Percentiles rank a stretch among this genome's conserved stretches.
Evolutionary conservation across 208 protist species (phyloP).

Genomic region (Crithidia bombi): DNA sequence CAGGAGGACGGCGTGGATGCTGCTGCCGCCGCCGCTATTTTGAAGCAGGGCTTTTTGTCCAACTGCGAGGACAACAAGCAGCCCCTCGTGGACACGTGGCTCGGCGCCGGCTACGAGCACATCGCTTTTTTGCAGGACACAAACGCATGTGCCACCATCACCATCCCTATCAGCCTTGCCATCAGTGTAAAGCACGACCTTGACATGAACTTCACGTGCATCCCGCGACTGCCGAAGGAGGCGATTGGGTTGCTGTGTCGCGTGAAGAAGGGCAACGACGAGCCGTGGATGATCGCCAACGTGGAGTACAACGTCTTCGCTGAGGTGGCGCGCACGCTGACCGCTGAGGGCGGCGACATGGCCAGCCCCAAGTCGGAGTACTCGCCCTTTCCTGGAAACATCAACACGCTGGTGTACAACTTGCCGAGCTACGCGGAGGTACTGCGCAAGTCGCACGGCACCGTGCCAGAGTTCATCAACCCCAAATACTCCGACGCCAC

Average conservation of each 20-base stretch:
- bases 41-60: conserved; percentile 8
- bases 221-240: conserved; percentile 87
- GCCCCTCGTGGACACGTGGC: conserved; percentile 57
- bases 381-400: conserved; percentile 92
- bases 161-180: conserved; percentile 83
- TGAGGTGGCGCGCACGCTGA: conserved; percentile 50
- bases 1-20: background rate
- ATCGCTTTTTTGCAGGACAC: conserved; percentile 96
- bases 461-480: conserved; percentile 95
- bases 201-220: conserved; percentile 91
- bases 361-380: conserved; percentile 38
- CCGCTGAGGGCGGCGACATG: conserved; percentile 50
- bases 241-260: conserved; percentile 77
- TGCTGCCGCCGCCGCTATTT: background rate
- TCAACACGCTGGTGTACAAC: conserved; percentile 90
- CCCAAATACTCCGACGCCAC: conserved; percentile 88
- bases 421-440: conserved; percentile 62
- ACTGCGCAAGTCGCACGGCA: conserved; percentile 63
- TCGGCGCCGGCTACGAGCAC: conserved; percentile 58
- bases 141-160: conserved; percentile 75
- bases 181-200: conserved; percentile 65
- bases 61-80: conserved; percentile 12
- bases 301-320: conserved; percentile 91
- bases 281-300: conserved; percentile 52
- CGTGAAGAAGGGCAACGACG: conserved; percentile 23